Evolutionary conservation across 208 protist genomes (phyloP), one percentile per base, ranked within the genome.

Genomic region (Crithidia sp.): DNA sequence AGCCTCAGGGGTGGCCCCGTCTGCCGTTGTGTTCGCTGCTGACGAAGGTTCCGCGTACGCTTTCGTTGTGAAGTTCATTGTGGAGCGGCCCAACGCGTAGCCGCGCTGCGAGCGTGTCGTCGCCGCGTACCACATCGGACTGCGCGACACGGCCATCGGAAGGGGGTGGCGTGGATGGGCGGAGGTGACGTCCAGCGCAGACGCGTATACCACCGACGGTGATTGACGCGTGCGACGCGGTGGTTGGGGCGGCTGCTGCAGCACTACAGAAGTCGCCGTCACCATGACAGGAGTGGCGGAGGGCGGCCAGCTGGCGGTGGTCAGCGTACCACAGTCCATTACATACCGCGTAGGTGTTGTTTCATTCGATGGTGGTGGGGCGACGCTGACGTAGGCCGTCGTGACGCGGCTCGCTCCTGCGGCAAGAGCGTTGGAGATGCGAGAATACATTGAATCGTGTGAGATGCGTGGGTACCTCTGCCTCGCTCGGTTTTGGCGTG

Each of bases 61-160:
- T 7, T 68, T 59, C 16, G 49, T 50, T 3, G 64, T 49, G 52
- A 59, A 68, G 52, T 59, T 57, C 17, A 59, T 36, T 37, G 64
- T 68, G 3, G 64, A 59, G 64, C 36, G 14, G 64, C 64, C 50
- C 14, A 68, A 13, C 4, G 64, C 50, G 40, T 59, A 68, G 50
- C 64, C 40, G 50, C 64, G 64, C 13, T 68, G 64, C 7, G n/a
- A 50, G 37, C 64, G 64, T 2, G 64, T 68, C 16, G 64, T 49
- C 40, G 40, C 64, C 8, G 64, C 52, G 39, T 49, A 68, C 64
- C 64, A 68, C 52, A 68, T 59, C 9, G 52, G 64, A n/a, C 64
- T 68, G 12, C 64, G 64, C 2, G 49, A 3, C 39, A 68, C 4
- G 8, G 52, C 6, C 39, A 59, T 57, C 2, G 12, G 64, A 7